A percentile compares a stretch with the other conserved stretches of the same genome.
phyloP scores from a whole-genome alignment of 345 rosid genomes.

The Anastatica hierochuntica region DNA sequence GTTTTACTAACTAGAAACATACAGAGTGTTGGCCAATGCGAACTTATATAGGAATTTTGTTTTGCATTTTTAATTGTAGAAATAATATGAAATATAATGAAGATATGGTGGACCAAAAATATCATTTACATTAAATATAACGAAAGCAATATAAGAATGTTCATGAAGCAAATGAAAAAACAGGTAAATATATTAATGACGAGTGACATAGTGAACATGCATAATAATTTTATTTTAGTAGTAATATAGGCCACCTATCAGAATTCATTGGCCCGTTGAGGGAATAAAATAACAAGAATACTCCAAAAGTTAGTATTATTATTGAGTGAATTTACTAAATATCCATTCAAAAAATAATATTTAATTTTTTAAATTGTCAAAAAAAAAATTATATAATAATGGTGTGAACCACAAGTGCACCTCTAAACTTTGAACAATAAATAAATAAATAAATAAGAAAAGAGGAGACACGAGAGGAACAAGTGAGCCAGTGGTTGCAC shows the following conservation, averaged over 20 bases:
- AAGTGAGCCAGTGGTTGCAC: too few species aligned
- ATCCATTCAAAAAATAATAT: too few species aligned
- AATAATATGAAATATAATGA: conserved; percentile 12
- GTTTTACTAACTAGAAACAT: conserved; percentile 4
- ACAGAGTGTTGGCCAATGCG: conserved; percentile 2
- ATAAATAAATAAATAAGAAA: too few species aligned
- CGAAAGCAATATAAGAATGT: conserved; percentile 26
- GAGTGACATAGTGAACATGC: conserved; percentile 17
- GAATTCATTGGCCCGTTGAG: background rate
- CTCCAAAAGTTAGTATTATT: background rate
- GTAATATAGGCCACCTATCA: conserved; percentile 21
- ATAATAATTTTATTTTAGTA: background rate
- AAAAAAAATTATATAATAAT: too few species aligned
- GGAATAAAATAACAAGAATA: conserved; percentile 7
- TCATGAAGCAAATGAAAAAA: conserved; percentile 24
- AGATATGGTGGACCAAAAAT: conserved; percentile 26
- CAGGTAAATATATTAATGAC: conserved; percentile 25
- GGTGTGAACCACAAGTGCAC: too few species aligned
- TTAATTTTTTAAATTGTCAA: too few species aligned
- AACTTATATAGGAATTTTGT: conserved; percentile 13
- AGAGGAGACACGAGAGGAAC: too few species aligned
- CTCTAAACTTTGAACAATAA: too few species aligned
- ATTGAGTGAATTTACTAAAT: too few species aligned
- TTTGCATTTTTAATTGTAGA: too few species aligned
- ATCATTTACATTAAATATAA: conserved; percentile 6